Evolutionary conservation across 768 basidiomycete species (phyloP).

Genomic region (Leucocoprinus sp.): DNA sequence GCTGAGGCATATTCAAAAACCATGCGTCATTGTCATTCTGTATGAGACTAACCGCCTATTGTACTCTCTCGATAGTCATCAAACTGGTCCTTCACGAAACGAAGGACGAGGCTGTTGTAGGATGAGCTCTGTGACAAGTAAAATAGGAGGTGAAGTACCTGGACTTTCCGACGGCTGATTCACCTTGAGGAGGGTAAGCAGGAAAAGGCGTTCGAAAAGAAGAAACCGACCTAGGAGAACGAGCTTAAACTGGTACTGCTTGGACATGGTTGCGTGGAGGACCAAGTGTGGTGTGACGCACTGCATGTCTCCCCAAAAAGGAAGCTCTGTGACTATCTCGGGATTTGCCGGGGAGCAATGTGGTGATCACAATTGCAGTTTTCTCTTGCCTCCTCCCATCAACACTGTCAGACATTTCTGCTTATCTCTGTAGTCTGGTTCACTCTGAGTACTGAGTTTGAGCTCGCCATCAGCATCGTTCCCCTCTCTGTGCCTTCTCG

Average conservation of each 20-base stretch:
- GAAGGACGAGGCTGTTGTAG: constrained; percentile 70
- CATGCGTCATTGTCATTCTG: neutral
- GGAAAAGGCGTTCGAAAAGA: neutral
- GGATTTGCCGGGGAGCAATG: neutral
- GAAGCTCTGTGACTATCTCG: neutral
- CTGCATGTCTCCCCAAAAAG: neutral
- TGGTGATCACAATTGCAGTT: constrained; percentile 7
- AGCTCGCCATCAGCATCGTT: constrained; percentile 2
- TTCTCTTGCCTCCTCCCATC: constrained; percentile 13
- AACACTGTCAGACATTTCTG: constrained; percentile 15
- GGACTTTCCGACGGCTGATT: constrained; percentile 97
- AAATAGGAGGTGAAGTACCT: constrained; percentile 41
- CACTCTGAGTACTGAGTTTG: constrained; percentile 22
- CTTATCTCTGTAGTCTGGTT: constrained; percentile 11
- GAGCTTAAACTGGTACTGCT: constrained; percentile 93
- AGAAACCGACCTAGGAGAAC: constrained; percentile 75
- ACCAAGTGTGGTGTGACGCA: constrained; percentile 18
- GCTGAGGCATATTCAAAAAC: constrained; percentile 38
- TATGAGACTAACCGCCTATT: constrained; percentile 61
- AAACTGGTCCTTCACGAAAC: constrained; percentile 96
- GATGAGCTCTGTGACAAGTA: constrained; percentile 18
- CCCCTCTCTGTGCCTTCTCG: constrained; percentile 12
- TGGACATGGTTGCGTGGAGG: constrained; percentile 60
- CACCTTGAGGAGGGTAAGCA: constrained; percentile 45
- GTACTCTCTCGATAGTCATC: constrained; percentile 95